Base-by-base conservation (phyloP, 345 rosid species). In the Boechera divaricarpa region DNA sequence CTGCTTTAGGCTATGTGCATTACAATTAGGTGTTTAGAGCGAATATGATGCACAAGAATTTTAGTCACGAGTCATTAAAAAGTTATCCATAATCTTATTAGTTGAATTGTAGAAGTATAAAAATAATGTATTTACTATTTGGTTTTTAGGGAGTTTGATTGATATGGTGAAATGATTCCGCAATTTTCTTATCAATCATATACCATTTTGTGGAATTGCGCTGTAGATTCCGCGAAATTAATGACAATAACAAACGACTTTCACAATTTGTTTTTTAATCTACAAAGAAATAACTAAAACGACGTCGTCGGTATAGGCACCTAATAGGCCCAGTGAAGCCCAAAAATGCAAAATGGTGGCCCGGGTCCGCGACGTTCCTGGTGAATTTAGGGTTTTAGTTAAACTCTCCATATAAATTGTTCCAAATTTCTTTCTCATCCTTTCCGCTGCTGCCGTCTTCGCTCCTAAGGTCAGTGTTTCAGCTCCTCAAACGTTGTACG, bases 401-500 rank as follows among this genome's bases (percentile, higher is more conserved):
- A 7, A 21, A 60, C 5, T 8, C 55, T 48, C n/a, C 56, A 21
- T 68, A 67, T 75, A 76, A 60, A 32, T 8, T 29, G 60, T 68
- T 59, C 56, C 5, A 54, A 45, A 9, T 61, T 70, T 18, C 18
- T 8, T 4, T 3, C n/a, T 65, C 69, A 2, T n/a, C 33, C 32
- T 78, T 66, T 78, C 72, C 44, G 69, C 63, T 78, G 63, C 75
- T 51, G 77, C 73, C 81, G 73, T 78, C 68, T 66, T 67, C 77
- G 69, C 77, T 78, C 63, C 63, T 59, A 16, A 72, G 77, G 77
- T 72, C 54, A 48, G 73, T 72, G 21, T 28, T 24, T 76, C 58
- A 42, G 13, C 13, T 54, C 56, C 36, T 70, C 52, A 1, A 41
- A 44, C 16, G 52, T 21, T 45, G 10, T 63, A 24, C 56, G 26